These are phyloP conservation scores for Daldinia concentrica DNA, from an alignment of 495 filamentous ascomycete species.

Conservation along the genomic window DNA sequence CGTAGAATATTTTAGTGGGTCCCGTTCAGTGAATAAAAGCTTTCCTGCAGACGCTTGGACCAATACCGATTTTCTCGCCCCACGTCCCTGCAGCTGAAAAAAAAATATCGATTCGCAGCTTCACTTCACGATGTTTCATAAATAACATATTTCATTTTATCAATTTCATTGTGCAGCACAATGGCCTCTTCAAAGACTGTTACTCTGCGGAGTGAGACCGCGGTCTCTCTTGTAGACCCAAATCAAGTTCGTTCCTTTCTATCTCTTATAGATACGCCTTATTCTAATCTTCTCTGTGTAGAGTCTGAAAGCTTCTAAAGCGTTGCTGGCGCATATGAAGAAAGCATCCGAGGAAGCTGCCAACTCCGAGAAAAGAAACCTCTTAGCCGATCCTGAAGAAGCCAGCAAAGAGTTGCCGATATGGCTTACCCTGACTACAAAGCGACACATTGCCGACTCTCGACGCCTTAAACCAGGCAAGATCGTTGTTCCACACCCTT, in stretches of 20 bases:
- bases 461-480: conserved; percentile 78
- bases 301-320: conserved; percentile 81
- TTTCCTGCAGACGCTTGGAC: conserved; percentile 24
- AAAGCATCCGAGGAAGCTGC: conserved; percentile 66
- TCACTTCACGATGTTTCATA: neutral
- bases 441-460: conserved; percentile 82
- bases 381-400: conserved; percentile 71
- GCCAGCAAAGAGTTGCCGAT: conserved; percentile 71
- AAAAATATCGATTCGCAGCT: conserved; percentile 18
- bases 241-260: conserved; percentile 51
- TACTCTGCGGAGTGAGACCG: conserved; percentile 46
- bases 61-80: conserved; percentile 14
- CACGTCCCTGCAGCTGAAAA: conserved; percentile 25
- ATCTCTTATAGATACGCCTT: neutral
- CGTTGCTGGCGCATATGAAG: conserved; percentile 83
- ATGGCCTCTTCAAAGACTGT: conserved; percentile 44
- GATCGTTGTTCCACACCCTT: conserved; percentile 71
- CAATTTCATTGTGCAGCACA: conserved; percentile 11
- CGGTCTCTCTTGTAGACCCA: conserved; percentile 52
- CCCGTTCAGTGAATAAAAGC: neutral
- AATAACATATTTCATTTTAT: conserved; percentile 20
- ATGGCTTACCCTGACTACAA: conserved; percentile 88
- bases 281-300: conserved; percentile 45
- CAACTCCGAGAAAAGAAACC: conserved; percentile 68
- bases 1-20: neutral